Conservation (phyloP, 495 filamentous ascomycete genomes). For the Annulohypoxylon maeteangense region DNA sequence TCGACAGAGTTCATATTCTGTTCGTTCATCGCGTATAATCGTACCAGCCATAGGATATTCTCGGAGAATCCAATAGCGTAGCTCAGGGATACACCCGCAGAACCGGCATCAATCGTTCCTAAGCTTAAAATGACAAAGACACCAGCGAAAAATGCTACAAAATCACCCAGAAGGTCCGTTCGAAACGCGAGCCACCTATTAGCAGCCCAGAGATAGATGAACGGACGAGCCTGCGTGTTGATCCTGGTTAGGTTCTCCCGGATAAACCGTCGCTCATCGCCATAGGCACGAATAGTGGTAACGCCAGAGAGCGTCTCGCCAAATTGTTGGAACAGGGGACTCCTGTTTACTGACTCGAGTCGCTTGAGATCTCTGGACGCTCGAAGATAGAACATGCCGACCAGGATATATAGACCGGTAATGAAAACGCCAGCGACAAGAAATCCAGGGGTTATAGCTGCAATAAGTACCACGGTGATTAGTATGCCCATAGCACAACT, state of each 20-base stretch:
- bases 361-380: constrained; percentile 94
- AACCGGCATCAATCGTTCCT: constrained; percentile 89
- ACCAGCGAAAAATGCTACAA: constrained; percentile 94
- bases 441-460: constrained; percentile 91
- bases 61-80: constrained; percentile 98
- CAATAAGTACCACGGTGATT: constrained; percentile 92
- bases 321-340: constrained; percentile 97
- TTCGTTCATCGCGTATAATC: constrained; percentile 94
- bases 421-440: constrained; percentile 90
- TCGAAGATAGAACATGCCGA: constrained; percentile 88
- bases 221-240: constrained; percentile 90
- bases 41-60: constrained; percentile 95
- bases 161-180: constrained; percentile 88
- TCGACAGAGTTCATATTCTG: constrained; percentile 99
- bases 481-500: constrained; percentile 70
- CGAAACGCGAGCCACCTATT: constrained; percentile 97
- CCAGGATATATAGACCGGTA: constrained; percentile 78
- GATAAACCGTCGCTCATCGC: constrained; percentile 92
- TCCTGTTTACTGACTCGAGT: constrained; percentile 92
- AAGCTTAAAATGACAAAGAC: constrained; percentile 88
- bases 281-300: constrained; percentile 97
- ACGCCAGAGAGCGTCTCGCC: constrained; percentile 95
- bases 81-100: constrained; percentile 94
- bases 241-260: constrained; percentile 90
- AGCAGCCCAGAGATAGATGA: constrained; percentile 96